Base-by-base conservation (phyloP, 768 basidiomycete genomes). In the Peribolospora kevripleyi region DNA sequence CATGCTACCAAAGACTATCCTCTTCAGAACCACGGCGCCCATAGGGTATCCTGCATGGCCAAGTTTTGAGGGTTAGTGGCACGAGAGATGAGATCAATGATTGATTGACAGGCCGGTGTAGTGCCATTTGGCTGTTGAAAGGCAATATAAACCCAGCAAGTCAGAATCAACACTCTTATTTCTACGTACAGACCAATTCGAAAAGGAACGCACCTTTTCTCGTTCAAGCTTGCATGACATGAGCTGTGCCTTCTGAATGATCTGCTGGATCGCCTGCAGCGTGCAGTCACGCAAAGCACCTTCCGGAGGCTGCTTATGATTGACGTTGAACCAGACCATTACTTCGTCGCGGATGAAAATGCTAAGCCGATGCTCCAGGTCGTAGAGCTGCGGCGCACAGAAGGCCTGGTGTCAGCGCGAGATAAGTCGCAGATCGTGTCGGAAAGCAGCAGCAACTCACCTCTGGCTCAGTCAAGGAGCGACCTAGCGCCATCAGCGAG, bases 341-440 rank as follows among this genome's bases (percentile, higher is more conserved):
- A 95, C 82, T 68, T 99, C 93, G 63, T 99, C 93, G 47, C 88
- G 77, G 38, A 84, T 77, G 65, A 91, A 91, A 53, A 98, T 72
- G 59, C 82, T 83, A 4, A 98, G 74, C 56, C 86, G 84, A 61
- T 86, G 82, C 58, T 93, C 88, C 57, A 99, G 71, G 58, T 95
- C 86, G 65, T 81, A 90, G 36, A 11, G 38, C 10, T 11, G 37
- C 52, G 25, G 11, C 38, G 52, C 13, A 43, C 14, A 7, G 8
- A 7, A 37, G 38, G 37, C 7, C n/a, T 6, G 49, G 39, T 11
- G 6, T 46, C 2, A 14, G 38, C 9, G 14, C 13, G 36, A 14
- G 13, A 50, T 25, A 41, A 36, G 6, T 11, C 25, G 25, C 25
- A 25, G 25, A n/a, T 51, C 10, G 40, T 25, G 25, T 25, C 25